These are phyloP conservation scores for Boletus rubroflammeus DNA, from an alignment of 768 basidiomycete genomes.

Conservation along the genomic window DNA sequence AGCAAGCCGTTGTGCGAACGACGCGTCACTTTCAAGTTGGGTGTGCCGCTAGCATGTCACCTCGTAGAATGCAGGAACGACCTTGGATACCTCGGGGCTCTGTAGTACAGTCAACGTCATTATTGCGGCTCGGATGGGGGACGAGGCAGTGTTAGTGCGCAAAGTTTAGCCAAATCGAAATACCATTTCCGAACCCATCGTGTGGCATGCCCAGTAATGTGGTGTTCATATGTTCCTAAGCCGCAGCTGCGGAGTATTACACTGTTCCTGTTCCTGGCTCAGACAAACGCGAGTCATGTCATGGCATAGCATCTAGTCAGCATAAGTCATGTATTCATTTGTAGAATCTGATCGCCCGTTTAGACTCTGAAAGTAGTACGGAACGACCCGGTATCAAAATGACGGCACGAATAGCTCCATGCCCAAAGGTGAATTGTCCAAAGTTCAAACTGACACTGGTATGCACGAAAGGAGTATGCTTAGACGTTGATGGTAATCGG, in stretches of 20 bases:
- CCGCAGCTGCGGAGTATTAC: not conserved
- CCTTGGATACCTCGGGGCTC: not conserved
- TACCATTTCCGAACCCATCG: not conserved
- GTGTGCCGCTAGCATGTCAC: not conserved
- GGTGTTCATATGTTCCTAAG: not conserved
- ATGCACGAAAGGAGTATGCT: not conserved
- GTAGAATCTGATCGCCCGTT: not conserved
- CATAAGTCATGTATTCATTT: not conserved
- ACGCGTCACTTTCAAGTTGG: not conserved
- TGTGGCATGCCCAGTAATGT: too few relatives aligned
- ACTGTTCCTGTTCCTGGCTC: not conserved
- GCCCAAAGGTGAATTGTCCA: not conserved
- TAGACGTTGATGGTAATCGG: conserved; percentile 16
- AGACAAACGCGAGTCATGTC: not conserved
- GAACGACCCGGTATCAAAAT: not conserved
- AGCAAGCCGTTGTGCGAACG: not conserved
- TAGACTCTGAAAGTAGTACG: not conserved
- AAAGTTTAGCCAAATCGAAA: not conserved
- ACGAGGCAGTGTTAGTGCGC: not conserved
- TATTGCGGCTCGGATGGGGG: not conserved
- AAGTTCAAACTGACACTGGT: not conserved
- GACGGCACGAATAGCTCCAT: not conserved
- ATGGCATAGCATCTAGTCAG: not conserved
- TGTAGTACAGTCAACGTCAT: too few relatives aligned
- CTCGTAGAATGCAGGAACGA: not conserved